phyloP scores from a whole-genome alignment of 2,329 filamentous ascomycete species.

The Hypocrella siamensis region DNA sequence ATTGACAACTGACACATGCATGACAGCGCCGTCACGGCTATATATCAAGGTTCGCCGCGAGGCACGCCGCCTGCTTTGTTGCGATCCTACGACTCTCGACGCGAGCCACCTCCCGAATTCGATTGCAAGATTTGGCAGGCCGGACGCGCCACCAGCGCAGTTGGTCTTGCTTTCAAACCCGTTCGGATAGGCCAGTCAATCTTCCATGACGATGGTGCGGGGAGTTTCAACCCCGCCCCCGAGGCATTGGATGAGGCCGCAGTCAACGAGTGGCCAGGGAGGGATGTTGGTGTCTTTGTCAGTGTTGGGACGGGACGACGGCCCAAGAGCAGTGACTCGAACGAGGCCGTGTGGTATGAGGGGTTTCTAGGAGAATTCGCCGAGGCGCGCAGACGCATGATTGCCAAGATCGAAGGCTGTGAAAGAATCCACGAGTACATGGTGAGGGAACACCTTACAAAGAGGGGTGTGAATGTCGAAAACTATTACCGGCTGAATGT shows the following conservation, averaged over 20 bases:
- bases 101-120: conserved; percentile 78
- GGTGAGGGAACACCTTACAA: conserved; percentile 60
- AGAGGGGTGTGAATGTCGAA: conserved; percentile 67
- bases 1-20: neutral
- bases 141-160: conserved; percentile 82
- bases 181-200: conserved; percentile 85
- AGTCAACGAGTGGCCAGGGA: conserved; percentile 86
- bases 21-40: conserved; percentile 70
- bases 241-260: conserved; percentile 78
- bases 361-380: conserved; percentile 85
- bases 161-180: conserved; percentile 87
- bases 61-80: conserved; percentile 56
- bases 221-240: conserved; percentile 82
- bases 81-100: conserved; percentile 88
- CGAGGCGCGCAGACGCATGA: conserved; percentile 70
- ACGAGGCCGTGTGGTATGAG: conserved; percentile 78
- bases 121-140: conserved; percentile 97
- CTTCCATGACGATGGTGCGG: conserved; percentile 84
- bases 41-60: conserved; percentile 69
- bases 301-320: conserved; percentile 90
- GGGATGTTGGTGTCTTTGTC: conserved; percentile 82
- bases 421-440: conserved; percentile 82
- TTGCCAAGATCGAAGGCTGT: conserved; percentile 88
- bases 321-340: conserved; percentile 47
- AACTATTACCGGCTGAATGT: conserved; percentile 97